phyloP scores from a whole-genome alignment of 495 filamentous ascomycete genomes.

The Xylaria longipes region DNA sequence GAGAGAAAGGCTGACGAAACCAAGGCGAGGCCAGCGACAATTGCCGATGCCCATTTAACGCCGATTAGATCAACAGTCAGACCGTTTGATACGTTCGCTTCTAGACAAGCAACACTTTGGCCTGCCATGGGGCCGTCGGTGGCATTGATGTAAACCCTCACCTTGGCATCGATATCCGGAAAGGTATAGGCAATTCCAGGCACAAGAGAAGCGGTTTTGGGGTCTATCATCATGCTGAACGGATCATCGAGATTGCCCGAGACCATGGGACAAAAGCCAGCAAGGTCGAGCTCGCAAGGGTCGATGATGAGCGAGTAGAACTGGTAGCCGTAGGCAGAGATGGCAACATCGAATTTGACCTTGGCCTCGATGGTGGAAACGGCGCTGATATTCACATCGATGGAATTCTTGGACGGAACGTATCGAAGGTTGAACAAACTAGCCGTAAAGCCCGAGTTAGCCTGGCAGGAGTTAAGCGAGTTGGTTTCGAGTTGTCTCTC shows the following conservation, averaged over 20 bases:
- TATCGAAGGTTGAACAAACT: conserved; percentile 83
- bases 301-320: conserved; percentile 68
- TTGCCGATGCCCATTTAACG: conserved; percentile 89
- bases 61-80: conserved; percentile 89
- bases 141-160: conserved; percentile 80
- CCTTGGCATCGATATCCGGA: conserved; percentile 90
- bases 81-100: conserved; percentile 87
- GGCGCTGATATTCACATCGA: conserved; percentile 78
- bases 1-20: conserved; percentile 82
- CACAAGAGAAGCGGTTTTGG: conserved; percentile 63
- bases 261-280: conserved; percentile 91
- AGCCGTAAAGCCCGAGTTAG: conserved; percentile 80
- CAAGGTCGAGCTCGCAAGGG: conserved; percentile 73
- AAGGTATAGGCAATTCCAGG: conserved; percentile 89
- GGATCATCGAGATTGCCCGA: conserved; percentile 77
- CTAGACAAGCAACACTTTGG: conserved; percentile 80
- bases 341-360: conserved; percentile 78
- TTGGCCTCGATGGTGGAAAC: conserved; percentile 84
- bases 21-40: conserved; percentile 85
- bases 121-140: conserved; percentile 50
- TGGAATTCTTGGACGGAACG: conserved; percentile 71
- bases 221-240: conserved; percentile 67
- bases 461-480: conserved; percentile 79
- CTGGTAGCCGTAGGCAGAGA: conserved; percentile 82
- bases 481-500: conserved; percentile 67